Percentiles rank a stretch among this genome's conserved stretches.
phyloP scores from a whole-genome alignment of 2,329 filamentous ascomycete genomes.

The Aureobasidium sp. region DNA sequence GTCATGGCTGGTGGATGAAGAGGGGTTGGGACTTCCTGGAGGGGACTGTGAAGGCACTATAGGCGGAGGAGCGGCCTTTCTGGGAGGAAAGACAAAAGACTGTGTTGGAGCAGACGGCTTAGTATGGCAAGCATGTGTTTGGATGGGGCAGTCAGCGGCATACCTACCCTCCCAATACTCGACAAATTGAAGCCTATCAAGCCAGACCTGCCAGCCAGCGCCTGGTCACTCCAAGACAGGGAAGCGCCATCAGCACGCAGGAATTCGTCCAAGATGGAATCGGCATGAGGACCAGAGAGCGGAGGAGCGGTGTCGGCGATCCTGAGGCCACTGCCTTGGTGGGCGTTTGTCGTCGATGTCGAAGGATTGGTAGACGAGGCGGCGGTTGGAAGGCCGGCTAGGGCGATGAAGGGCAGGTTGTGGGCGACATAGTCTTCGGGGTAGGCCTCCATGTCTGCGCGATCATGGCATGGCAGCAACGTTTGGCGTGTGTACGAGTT shows the following conservation, averaged over 20 bases:
- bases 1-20: conserved; percentile 33
- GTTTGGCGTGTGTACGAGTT: no score
- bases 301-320: conserved; percentile 63
- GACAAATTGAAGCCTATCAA: conserved; percentile 57
- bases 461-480: background rate
- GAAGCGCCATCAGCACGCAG: conserved; percentile 54
- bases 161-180: conserved; percentile 71
- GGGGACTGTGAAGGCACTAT: conserved; percentile 41
- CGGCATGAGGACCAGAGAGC: conserved; percentile 56
- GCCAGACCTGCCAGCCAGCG: conserved; percentile 37
- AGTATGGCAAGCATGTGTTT: conserved; percentile 13
- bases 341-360: background rate
- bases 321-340: conserved; percentile 43
- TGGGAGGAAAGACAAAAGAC: conserved; percentile 51
- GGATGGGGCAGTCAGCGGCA: conserved; percentile 21
- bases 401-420: conserved; percentile 74
- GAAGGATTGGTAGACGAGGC: background rate
- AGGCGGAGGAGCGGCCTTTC: conserved; percentile 53
- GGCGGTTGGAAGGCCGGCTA: conserved; percentile 56
- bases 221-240: conserved; percentile 58
- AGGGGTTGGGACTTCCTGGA: conserved; percentile 34
- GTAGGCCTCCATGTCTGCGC: conserved; percentile 62
- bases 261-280: conserved; percentile 57
- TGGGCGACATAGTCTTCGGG: conserved; percentile 72
- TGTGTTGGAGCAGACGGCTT: conserved; percentile 16